Base-by-base conservation (phyloP, 441 rosid genomes). In the Croton laevigatus region DNA sequence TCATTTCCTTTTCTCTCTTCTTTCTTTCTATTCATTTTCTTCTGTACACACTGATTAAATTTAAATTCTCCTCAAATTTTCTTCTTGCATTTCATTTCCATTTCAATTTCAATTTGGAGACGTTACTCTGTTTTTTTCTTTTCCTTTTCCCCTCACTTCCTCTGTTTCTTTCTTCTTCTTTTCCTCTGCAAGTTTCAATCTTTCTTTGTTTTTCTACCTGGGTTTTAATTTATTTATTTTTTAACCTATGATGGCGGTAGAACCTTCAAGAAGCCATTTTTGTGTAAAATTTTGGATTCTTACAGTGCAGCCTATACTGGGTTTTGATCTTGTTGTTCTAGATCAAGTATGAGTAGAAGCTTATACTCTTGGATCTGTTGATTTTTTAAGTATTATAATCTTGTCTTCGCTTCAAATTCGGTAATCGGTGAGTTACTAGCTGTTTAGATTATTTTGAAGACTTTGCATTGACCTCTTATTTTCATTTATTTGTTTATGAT, bases 51-150 rank as follows among this genome's bases (percentile, higher is more conserved):
- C 12, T 11, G 62, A 59, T 16, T 59, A 34, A 59, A 59, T 59
- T 59, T 72, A 57, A 72, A 72, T 54, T 72, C 55, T 46, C 63
- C 45, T 54, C 57, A 19, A 46, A 62, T 70, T 62, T 42, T 60
- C 16, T 42, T 55, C 16, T 10, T 52, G 34, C 53, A 72, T 68
- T 73, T 73, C 75, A 49, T 66, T 70, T 23, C 78, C 63, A 72
- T 73, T 69, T 75, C 75, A 72, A 27, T 69, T 65, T 65, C 38
- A 72, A 27, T 69, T 65, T 65, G 27, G 6, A 14, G 12, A 64
- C 54, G 55, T 61, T 65, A 64, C 55, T 45, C 55, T 19, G 14
- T 51, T 32, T 44, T n/a, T n/a, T 14, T 2, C 14, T 48, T 8
- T 13, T 9, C n/a, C 9, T 6, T 6, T 13, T 57, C 11, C 5